Percentiles rank a stretch among this genome's conserved stretches.
phyloP scores from a whole-genome alignment of 164 flowering plant genomes.

The Vitis labrusca region DNA sequence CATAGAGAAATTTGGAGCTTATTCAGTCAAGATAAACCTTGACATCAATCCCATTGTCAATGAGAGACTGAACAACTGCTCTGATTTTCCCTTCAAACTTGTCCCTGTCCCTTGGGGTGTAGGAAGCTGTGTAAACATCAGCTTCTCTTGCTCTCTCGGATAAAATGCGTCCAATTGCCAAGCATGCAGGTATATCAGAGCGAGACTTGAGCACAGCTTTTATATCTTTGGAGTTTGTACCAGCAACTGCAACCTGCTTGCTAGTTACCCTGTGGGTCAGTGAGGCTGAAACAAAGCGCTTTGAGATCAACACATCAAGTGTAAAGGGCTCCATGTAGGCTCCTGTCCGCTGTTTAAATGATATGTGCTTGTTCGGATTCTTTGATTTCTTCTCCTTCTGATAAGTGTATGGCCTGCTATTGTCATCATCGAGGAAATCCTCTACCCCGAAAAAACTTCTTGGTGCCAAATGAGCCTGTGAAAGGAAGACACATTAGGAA shows the following conservation, averaged over 20 bases:
- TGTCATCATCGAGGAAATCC: constrained; percentile 85
- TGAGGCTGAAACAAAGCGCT: constrained; percentile 93
- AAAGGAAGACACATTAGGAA: background rate
- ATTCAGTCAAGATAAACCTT: constrained; percentile 77
- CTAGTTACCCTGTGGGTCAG: constrained; percentile 86
- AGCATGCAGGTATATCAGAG: constrained; percentile 86
- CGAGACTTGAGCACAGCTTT: constrained; percentile 81
- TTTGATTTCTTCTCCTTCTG: constrained; percentile 86
- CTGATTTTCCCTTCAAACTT: constrained; percentile 96
- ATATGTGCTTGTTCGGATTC: constrained; percentile 78
- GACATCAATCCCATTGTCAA: constrained; percentile 87
- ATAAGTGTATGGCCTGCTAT: constrained; percentile 87
- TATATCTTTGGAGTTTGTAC: constrained; percentile 93
- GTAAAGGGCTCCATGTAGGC: constrained; percentile 96
- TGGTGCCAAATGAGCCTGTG: constrained; percentile 56
- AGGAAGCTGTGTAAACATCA: constrained; percentile 84
- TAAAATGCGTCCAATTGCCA: constrained; percentile 74
- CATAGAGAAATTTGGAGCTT: background rate
- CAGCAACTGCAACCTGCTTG: constrained; percentile 95
- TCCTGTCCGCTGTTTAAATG: constrained; percentile 80
- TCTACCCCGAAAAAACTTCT: constrained; percentile 96
- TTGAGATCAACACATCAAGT: constrained; percentile 87
- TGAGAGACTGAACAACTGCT: constrained; percentile 92
- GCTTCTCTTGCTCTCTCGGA: constrained; percentile 89
- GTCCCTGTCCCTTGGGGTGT: constrained; percentile 88